A percentile compares a stretch with the other conserved stretches of the same genome.
These are phyloP conservation scores for Suillus bovinus DNA, from an alignment of 768 basidiomycete species.

Conservation along the genomic window DNA sequence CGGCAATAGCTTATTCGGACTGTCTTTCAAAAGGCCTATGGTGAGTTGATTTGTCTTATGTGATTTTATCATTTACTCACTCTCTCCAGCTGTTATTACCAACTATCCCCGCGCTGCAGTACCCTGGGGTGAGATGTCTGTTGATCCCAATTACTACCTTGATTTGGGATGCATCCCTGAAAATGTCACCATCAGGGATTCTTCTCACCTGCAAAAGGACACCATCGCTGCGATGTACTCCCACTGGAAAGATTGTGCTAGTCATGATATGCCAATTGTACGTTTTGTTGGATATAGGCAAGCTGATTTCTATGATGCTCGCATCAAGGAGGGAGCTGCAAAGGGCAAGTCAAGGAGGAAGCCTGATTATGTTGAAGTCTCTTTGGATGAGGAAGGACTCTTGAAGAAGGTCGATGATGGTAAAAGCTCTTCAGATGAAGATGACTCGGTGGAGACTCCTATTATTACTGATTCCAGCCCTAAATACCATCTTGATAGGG, in stretches of 20 bases:
- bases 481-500: neutral
- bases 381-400: neutral
- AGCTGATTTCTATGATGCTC: neutral
- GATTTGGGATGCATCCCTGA: neutral
- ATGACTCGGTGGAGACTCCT: neutral
- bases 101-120: neutral
- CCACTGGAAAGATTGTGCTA: neutral
- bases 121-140: neutral
- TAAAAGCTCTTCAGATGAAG: neutral
- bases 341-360: neutral
- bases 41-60: neutral
- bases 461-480: neutral
- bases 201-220: neutral
- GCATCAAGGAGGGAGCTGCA: neutral
- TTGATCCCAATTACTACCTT: neutral
- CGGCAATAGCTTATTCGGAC: neutral
- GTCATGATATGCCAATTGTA: neutral
- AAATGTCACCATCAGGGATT: neutral
- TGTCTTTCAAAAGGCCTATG: neutral
- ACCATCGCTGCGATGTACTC: neutral
- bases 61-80: neutral
- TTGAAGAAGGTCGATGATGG: neutral
- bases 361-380: neutral
- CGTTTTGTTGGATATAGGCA: neutral
- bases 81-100: neutral